These are phyloP conservation scores for Scutellaria minor DNA, from an alignment of 257 asterid species.

Conservation along the genomic window DNA sequence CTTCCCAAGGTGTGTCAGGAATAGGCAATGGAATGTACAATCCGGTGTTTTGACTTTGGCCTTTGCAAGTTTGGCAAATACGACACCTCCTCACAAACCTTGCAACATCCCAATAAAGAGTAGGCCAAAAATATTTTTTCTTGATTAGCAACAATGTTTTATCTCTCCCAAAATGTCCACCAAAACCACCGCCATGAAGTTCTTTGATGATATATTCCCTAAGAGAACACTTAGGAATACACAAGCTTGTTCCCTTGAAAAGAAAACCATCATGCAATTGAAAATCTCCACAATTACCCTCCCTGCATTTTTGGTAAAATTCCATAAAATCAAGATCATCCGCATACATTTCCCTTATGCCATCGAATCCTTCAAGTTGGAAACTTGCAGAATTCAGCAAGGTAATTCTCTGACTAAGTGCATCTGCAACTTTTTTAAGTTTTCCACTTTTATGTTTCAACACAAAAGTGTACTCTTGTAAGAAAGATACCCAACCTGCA, in stretches of 20 bases:
- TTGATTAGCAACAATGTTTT: neutral
- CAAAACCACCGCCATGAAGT: slow-evolving; percentile 9
- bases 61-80: too few relatives aligned
- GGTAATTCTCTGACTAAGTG: neutral
- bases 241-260: neutral
- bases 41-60: too few relatives aligned
- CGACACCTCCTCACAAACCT: too few relatives aligned
- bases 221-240: slow-evolving; percentile 1
- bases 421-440: slow-evolving; percentile 9
- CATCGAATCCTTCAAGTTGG: neutral
- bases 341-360: neutral
- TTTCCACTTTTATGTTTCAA: neutral
- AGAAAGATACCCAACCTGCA: neutral
- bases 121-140: neutral
- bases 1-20: neutral
- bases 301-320: neutral
- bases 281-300: neutral
- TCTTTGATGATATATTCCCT: neutral
- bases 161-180: slow-evolving; percentile 4
- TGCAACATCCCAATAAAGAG: too few relatives aligned
- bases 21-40: too few relatives aligned
- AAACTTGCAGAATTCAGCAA: neutral
- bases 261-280: neutral
- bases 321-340: neutral
- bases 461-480: too few relatives aligned